These are phyloP conservation scores for Colletotrichum gloeosporioides DNA, from an alignment of 2,329 filamentous ascomycete genomes.

Conservation along the genomic window DNA sequence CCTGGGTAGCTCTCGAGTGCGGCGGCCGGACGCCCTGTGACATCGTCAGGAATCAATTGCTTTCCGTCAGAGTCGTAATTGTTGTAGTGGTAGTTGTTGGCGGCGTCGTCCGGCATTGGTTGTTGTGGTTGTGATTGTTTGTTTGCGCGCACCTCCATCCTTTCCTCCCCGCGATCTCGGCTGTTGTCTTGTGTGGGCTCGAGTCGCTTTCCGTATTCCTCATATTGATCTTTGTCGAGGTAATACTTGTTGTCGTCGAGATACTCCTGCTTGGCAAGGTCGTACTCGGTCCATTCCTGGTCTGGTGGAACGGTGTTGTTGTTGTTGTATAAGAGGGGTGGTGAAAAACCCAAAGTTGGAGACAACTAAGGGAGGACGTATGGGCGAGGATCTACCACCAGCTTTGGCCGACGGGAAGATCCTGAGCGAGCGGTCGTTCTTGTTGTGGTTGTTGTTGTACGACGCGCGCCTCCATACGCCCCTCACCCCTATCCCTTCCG, in stretches of 20 bases:
- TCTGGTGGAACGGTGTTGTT: too few species aligned
- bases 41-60: too few species aligned
- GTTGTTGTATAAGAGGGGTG: too few species aligned
- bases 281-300: too few species aligned
- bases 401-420: not conserved
- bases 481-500: not conserved
- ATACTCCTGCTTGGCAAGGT: too few species aligned
- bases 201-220: not conserved
- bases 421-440: not conserved
- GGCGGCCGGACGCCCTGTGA: not conserved
- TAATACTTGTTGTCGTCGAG: not conserved
- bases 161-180: not conserved
- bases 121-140: not conserved
- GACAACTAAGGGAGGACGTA: too few species aligned
- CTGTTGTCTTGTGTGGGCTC: not conserved
- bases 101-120: not conserved
- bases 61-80: too few species aligned
- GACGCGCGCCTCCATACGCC: not conserved
- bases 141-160: not conserved
- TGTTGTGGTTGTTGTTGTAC: accelerated
- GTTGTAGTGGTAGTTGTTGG: too few species aligned
- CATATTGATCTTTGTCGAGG: not conserved
- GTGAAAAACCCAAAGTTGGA: too few species aligned
- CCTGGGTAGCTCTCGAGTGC: not conserved
- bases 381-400: not conserved